Base-by-base conservation (phyloP, 2,329 filamentous ascomycete species). In the Neonectria neomacrospora region DNA sequence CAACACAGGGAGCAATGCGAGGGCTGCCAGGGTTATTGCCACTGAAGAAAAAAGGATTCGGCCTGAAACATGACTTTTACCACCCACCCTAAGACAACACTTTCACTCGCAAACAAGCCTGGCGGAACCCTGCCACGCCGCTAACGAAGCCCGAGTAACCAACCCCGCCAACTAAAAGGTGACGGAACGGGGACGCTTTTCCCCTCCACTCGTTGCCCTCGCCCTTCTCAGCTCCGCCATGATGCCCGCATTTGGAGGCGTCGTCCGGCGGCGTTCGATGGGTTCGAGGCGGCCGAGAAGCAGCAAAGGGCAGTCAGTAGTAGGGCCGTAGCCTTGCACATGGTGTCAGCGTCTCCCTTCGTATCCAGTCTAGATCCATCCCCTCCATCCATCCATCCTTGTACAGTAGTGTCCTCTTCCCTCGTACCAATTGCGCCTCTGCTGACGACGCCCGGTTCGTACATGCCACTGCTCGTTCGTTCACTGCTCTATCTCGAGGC, bases 61-160 rank as follows among this genome's bases (percentile, higher is more conserved):
- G 34, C 30, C 20, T 12, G 28, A 32, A 50, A 26, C 44, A 47
- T n/a, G 44, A n/a, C 44, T 18, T 32, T 10, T 26, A 26, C 23
- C 23, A 26, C 6, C 23, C 58, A 39, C 51, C 48, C n/a, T n/a
- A n/a, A n/a, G n/a, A n/a, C n/a, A n/a, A n/a, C n/a, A n/a, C 23
- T 26, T 6, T 20, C 39, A 9, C 39, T 41, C n/a, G 20, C 23
- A 45, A 52, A 37, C 44, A 51, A 42, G 44, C 39, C 48, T 45
- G 45, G 50, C 50, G 39, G 37, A 61, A 56, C 53, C 58, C 52
- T 57, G 53, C 58, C 44, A 47, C 53, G 30, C 54, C 32, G 32
- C 59, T 39, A 55, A 54, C 23, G 30, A 50, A 34, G 58, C 52
- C 47, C 22, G 23, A 41, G 39, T 22, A 53, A 57, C 18, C 32